Conservation (phyloP, 2,329 filamentous ascomycete species). For the Neonectria punicea region DNA sequence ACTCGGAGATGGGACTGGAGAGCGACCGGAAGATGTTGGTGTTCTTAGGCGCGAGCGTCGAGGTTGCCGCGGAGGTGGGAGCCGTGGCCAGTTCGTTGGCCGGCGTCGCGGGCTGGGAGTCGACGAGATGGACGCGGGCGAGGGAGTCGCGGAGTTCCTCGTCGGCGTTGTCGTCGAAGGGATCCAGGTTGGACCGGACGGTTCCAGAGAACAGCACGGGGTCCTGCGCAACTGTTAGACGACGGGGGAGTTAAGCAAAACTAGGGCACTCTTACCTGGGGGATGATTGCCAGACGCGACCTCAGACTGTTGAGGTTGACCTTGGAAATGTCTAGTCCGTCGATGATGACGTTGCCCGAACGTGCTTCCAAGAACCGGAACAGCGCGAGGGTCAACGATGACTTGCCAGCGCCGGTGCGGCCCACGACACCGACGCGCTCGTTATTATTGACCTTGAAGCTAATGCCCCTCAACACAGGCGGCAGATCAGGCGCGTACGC, state of each 20-base stretch:
- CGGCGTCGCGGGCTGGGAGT: constrained; percentile 53
- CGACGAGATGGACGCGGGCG: constrained; percentile 74
- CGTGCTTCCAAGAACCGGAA: constrained; percentile 81
- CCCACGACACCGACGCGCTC: constrained; percentile 82
- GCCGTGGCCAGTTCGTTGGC: constrained; percentile 52
- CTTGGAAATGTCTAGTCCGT: constrained; percentile 79
- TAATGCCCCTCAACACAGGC: constrained; percentile 75
- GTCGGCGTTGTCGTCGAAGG: constrained; percentile 77
- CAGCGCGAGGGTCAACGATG: constrained; percentile 77
- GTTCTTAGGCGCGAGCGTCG: constrained; percentile 57
- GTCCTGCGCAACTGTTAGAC: constrained; percentile 60
- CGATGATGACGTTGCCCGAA: constrained; percentile 74
- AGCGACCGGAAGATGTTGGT: constrained; percentile 74
- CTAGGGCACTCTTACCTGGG: constrained; percentile 56
- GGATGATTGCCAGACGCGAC: constrained; percentile 82
- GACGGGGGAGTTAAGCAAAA: background rate
- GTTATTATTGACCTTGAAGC: constrained; percentile 72
- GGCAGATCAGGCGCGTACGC: constrained; percentile 77
- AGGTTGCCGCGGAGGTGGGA: constrained; percentile 49
- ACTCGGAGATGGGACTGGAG: constrained; percentile 72
- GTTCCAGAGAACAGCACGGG: constrained; percentile 86
- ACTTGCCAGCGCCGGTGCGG: constrained; percentile 82
- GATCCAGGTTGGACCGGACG: constrained; percentile 79
- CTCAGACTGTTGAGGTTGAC: constrained; percentile 77
- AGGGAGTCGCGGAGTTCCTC: constrained; percentile 76